Base-by-base conservation (phyloP, 257 asterid species). In the Fraxinus quadrangulata region DNA sequence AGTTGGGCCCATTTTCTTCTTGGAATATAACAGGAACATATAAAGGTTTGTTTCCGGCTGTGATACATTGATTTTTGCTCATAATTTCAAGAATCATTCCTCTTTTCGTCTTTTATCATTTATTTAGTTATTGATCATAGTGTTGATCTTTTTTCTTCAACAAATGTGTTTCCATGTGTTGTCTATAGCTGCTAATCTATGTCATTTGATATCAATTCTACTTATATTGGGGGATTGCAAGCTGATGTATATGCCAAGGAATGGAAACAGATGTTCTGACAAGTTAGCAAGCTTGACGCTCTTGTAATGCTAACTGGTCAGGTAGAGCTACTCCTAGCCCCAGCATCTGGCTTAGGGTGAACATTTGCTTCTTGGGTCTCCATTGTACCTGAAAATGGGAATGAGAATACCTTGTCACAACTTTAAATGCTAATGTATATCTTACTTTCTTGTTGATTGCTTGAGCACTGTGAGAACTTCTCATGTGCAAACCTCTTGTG, bases 11-110 rank as follows among this genome's bases (percentile, higher is more conserved):
- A 54, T 95, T 87, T 87, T 89, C 97, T 79, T 86, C 97, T 24
- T 95, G 98, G 97, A 95, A 95, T 82, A 89, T 95, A 81, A 89
- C 98, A 54, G 99, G 99, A 76, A 93, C 99, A 40, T 95, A 93
- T 80, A 89, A 96, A 93, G 99, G 99, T 93, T 67, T 78, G 90
- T 82, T 56, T 56, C 28, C 21, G 28, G 66, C 11, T 19, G 66
- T 19, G 10, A 19, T 19, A 56, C 26, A 21, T n/a, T 45, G 51
- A 45, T 12, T 45, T 45, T 45, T 45, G 19, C 19, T 13, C 5
- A 45, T 12, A 45, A 45, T 12, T 45, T 45, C 51, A 13, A 45
- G 51, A 45, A 45, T 45, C 16, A 3, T 12, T 45, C 17, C 4
- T 12, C 16, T 45, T 45, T 45, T 45, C 17, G 51, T 2, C 13